Conservation (phyloP, 148 eudicot genomes). For the Cornus kousa region DNA sequence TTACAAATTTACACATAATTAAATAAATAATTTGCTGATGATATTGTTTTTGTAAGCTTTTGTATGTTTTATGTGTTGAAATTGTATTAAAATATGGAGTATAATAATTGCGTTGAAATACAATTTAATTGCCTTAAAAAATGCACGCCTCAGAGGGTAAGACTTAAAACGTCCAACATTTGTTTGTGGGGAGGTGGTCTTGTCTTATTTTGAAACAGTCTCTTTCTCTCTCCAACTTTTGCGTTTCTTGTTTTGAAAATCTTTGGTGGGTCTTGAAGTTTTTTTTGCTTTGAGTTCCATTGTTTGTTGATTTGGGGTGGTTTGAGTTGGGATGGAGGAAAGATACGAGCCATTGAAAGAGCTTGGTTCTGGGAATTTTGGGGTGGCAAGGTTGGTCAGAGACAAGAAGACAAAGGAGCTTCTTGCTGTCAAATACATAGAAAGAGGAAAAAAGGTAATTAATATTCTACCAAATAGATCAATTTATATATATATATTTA, state of each 20-base stretch:
- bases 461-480: neutral
- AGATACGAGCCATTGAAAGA: constrained; percentile 49
- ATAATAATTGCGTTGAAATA: too few species aligned
- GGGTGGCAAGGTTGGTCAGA: constrained; percentile 53
- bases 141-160: too few species aligned
- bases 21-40: too few species aligned
- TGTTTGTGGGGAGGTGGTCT: neutral
- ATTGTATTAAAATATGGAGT: too few species aligned
- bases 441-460: constrained; percentile 50
- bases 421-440: constrained; percentile 58
- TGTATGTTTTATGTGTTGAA: too few species aligned
- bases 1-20: too few species aligned
- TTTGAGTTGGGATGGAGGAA: constrained; percentile 25
- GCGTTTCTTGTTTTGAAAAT: neutral
- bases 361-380: constrained; percentile 49
- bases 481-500: neutral
- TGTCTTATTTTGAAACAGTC: neutral
- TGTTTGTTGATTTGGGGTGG: neutral
- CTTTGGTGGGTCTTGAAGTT: constrained; percentile 5
- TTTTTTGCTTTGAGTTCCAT: neutral
- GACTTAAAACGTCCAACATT: neutral
- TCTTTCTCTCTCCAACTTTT: neutral
- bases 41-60: too few species aligned
- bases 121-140: too few species aligned
- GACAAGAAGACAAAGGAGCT: constrained; percentile 50